A percentile compares a stretch with the other conserved stretches of the same genome.
Evolutionary conservation across 129 eudicot genomes (phyloP).

Genomic region (Pseudognaphalium luteoalbum): DNA sequence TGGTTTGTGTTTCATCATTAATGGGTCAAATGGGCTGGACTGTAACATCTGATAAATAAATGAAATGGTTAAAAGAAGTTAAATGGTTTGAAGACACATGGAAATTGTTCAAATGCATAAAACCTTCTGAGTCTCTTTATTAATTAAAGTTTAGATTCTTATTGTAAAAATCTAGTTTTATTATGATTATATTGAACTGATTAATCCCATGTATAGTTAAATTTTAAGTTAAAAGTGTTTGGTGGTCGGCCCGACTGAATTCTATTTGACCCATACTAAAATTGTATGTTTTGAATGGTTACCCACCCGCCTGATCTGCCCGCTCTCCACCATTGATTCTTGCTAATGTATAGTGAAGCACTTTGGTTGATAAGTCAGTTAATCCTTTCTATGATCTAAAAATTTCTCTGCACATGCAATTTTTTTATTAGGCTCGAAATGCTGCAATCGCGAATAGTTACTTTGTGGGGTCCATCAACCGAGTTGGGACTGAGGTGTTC

Average conservation of each 20-base stretch:
- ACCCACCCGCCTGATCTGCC: not conserved
- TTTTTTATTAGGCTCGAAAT: slow-evolving; percentile 73
- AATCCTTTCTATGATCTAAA: slow-evolving; percentile 15
- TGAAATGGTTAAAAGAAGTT: no score
- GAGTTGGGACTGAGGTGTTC: slow-evolving; percentile 92
- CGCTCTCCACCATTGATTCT: not conserved
- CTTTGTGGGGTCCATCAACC: slow-evolving; percentile 92
- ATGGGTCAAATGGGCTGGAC: not conserved
- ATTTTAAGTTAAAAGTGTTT: not conserved
- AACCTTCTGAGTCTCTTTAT: not conserved
- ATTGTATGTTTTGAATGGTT: not conserved
- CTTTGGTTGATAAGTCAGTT: not conserved
- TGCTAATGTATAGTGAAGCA: not conserved
- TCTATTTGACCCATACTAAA: not conserved
- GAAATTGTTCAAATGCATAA: not conserved
- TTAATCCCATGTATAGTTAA: not conserved
- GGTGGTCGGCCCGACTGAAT: not conserved
- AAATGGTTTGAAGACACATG: not conserved
- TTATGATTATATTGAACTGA: not conserved
- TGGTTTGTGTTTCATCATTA: not conserved
- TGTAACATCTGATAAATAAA: no score
- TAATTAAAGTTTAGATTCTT: not conserved
- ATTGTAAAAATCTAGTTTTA: not conserved
- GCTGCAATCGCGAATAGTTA: slow-evolving; percentile 98
- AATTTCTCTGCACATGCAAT: not conserved